These are phyloP conservation scores for Candida gigantensis DNA, from an alignment of 1,139 yeast genomes.

Conservation along the genomic window DNA sequence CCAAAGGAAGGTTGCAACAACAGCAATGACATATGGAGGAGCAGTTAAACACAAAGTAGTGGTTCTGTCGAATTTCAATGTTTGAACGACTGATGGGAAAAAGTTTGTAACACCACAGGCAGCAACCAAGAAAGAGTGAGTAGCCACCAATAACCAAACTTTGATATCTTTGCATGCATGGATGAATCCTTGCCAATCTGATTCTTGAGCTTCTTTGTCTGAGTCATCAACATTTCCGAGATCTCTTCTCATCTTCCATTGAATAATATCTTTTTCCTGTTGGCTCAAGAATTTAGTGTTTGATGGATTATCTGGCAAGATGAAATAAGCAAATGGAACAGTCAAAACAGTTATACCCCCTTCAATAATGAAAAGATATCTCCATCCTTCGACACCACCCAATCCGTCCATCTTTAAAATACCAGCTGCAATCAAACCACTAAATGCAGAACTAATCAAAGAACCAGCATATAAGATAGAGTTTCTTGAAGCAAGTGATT, in stretches of 20 bases:
- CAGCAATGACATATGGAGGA: conserved; percentile 61
- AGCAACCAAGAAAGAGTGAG: conserved; percentile 52
- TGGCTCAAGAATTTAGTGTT: conserved; percentile 50
- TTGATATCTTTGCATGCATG: conserved; percentile 46
- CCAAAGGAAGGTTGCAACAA: conserved; percentile 53
- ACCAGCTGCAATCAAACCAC: conserved; percentile 64
- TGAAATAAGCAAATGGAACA: conserved; percentile 57
- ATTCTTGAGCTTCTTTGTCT: conserved; percentile 35
- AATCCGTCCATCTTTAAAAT: conserved; percentile 42
- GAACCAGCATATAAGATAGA: conserved; percentile 65
- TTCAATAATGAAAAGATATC: conserved; percentile 74
- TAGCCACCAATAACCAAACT: conserved; percentile 48
- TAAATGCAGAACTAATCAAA: conserved; percentile 77
- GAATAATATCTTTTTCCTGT: conserved; percentile 52
- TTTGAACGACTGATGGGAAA: conserved; percentile 60
- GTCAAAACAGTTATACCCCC: conserved; percentile 68
- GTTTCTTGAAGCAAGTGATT: conserved; percentile 52
- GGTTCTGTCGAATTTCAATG: conserved; percentile 50
- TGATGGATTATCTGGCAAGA: conserved; percentile 71
- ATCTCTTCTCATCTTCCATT: conserved; percentile 42
- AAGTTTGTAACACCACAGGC: conserved; percentile 62
- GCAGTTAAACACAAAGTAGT: conserved; percentile 58
- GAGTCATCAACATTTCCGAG: conserved; percentile 41
- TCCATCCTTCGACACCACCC: conserved; percentile 57
- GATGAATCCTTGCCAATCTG: conserved; percentile 36